Evolutionary conservation across 352 stramenopile genomes (phyloP), one percentile per base, ranked within the genome.

Genomic region (Aphanomyces stellatus): DNA sequence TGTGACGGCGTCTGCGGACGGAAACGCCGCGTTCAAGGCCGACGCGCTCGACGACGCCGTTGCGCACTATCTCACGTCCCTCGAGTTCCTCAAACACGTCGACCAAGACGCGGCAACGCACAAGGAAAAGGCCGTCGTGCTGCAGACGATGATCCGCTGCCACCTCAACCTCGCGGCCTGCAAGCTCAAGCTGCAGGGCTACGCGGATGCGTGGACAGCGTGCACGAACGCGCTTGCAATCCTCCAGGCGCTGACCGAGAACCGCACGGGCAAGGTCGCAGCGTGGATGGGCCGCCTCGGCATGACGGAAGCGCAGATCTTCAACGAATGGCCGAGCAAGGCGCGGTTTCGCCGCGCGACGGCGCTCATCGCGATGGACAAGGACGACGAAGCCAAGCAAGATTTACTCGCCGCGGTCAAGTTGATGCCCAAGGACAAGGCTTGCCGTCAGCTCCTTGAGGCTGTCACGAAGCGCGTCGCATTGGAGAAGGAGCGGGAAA

Each of bases 121-220:
- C 71, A 94, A 94, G 69, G 80, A 94, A 46, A 94, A 92, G 69
- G 86, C 86, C 41, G 87, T 76, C 31, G 89, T 92, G 63, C 77
- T 94, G 17, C 83, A 92, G 75, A 94, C 86, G 17, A 94, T 94
- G 86, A 90, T 94, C 41, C 86, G 86, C 34, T 94, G 86, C 62
- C 86, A 94, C 62, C 71, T 94, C 24, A 94, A 94, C 65, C 88
- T 94, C 57, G 78, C 78, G 17, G 85, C 86, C 8, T 94, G 82
- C 78, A 94, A 92, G 60, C 76, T 94, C 60, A 91, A 91, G 70
- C 65, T 82, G 4, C 75, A 90, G 57, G 71, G 69, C 43, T 82
- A 87, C 63, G 35, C 69, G 11, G 83, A 94, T 53, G 83, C 83
- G 7, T 82, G 91, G 60, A 87, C 90, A 15, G 83, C 86, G 2